These are phyloP conservation scores for Backusella mclennaniae DNA, from an alignment of 192 early-diverging fungal genomes.

Conservation along the genomic window DNA sequence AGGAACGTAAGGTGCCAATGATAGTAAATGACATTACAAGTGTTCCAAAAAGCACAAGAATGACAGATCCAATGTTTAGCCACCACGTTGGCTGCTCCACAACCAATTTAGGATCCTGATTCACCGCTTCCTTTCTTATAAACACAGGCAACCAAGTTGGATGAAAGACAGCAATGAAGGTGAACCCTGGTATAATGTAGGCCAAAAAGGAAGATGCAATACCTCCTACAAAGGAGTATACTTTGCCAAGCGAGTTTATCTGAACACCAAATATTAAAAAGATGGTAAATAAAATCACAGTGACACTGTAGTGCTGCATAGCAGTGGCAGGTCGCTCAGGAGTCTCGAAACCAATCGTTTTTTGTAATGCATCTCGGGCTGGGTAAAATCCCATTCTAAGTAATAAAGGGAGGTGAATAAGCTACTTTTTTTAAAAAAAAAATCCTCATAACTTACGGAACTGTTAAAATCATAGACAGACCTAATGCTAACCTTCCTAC, in stretches of 20 bases:
- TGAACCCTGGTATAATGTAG: constrained; percentile 46
- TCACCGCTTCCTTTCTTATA: background rate
- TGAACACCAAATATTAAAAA: constrained; percentile 40
- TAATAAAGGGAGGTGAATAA: background rate
- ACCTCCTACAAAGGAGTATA: constrained; percentile 50
- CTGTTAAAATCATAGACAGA: constrained; percentile 59
- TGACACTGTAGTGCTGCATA: constrained; percentile 39
- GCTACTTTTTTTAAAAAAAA: background rate
- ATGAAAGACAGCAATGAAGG: constrained; percentile 44
- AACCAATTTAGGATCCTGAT: background rate
- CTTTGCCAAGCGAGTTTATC: constrained; percentile 39
- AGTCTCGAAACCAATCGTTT: constrained; percentile 42
- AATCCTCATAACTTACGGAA: constrained; percentile 36
- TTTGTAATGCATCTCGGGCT: constrained; percentile 46
- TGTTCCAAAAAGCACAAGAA: constrained; percentile 44
- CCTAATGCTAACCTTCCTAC: constrained; percentile 57
- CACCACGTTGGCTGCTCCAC: constrained; percentile 17
- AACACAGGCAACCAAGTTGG: background rate
- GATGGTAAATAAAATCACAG: constrained; percentile 37
- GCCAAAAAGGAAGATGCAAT: constrained; percentile 46
- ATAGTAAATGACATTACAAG: constrained; percentile 45
- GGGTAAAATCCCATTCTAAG: constrained; percentile 47
- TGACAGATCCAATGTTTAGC: constrained; percentile 39
- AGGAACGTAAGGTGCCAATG: background rate
- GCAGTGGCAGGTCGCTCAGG: constrained; percentile 26